Evolutionary conservation across 2,329 filamentous ascomycete genomes (phyloP), one percentile per base, ranked within the genome.

Genomic region (Ceratocystis colombiana): DNA sequence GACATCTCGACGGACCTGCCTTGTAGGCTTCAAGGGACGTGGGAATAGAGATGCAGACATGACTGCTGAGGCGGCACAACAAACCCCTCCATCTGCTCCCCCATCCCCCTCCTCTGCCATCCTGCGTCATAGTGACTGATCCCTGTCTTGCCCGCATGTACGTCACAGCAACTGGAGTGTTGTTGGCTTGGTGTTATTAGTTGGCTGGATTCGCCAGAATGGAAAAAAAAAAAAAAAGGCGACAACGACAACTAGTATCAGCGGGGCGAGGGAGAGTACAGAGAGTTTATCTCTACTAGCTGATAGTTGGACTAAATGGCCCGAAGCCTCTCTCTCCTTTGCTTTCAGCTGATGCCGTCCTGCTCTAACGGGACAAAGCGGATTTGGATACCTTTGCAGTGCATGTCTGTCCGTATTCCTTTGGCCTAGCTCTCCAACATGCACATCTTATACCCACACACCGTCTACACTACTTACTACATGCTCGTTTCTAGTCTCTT

Each of bases 311-410:
- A 25, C 8, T 53, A 25, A 53, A 25, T 25, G 22, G n/a, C 10
- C 5, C 3, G 45, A 8, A n/a, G 20, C 25, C 48, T 53, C 20
- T 28, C 8, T 53, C 20, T 50, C 20, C 30, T 37, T 37, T 59
- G 28, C n/a, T 59, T 59, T 59, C 53, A 59, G 53, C 53, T 59
- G 53, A 20, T 53, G 20, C 20, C 48, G 48, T 53, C 48, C 20
- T 25, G 20, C 10, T 15, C 48, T 28, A 33, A 30, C 53, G 6
- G 53, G 28, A 59, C n/a, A 17, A 17, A 33, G 33, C 17, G 53
- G 53, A n/a, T 33, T 37, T 12, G 7, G n/a, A 22, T 50, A 5
- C n/a, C 28, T 20, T 12, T 5, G 4, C 22, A 17, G 25, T 20
- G n/a, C 10, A 25, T 59, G 28, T 59, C 28, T 59, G 53, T 59